These are phyloP conservation scores for Aeminium ludgeri DNA, from an alignment of 495 filamentous ascomycete species.

Conservation along the genomic window DNA sequence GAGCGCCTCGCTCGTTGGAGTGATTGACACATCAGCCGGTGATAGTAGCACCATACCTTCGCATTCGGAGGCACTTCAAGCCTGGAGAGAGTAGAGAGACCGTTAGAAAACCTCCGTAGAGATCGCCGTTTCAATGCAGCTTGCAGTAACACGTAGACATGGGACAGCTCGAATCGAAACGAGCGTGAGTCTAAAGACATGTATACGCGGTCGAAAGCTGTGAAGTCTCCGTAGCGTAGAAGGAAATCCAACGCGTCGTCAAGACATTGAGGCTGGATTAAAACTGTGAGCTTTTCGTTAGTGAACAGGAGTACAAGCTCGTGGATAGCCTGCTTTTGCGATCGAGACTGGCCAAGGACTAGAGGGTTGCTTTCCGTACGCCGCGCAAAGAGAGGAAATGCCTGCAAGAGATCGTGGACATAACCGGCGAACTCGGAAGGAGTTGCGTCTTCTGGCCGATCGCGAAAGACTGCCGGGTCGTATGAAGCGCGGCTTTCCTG, in stretches of 20 bases:
- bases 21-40: background rate
- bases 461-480: too few species aligned
- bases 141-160: background rate
- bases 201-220: background rate
- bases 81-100: background rate
- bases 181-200: background rate
- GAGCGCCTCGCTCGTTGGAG: background rate
- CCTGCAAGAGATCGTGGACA: too few species aligned
- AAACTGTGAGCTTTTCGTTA: background rate
- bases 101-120: background rate
- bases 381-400: too few species aligned
- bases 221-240: background rate
- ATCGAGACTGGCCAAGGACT: too few species aligned
- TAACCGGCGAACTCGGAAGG: too few species aligned
- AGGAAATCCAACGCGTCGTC: constrained; percentile 3
- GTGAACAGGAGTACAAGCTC: constrained; percentile 2
- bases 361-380: too few species aligned
- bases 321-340: too few species aligned
- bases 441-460: too few species aligned
- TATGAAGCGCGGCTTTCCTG: too few species aligned
- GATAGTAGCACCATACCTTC: constrained; percentile 4
- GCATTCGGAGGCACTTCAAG: background rate
- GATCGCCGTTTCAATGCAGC: background rate
- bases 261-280: constrained; percentile 2
- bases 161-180: background rate